These are phyloP conservation scores for Bipolaris victoriae DNA, from an alignment of 2,329 filamentous ascomycete genomes.

Conservation along the genomic window DNA sequence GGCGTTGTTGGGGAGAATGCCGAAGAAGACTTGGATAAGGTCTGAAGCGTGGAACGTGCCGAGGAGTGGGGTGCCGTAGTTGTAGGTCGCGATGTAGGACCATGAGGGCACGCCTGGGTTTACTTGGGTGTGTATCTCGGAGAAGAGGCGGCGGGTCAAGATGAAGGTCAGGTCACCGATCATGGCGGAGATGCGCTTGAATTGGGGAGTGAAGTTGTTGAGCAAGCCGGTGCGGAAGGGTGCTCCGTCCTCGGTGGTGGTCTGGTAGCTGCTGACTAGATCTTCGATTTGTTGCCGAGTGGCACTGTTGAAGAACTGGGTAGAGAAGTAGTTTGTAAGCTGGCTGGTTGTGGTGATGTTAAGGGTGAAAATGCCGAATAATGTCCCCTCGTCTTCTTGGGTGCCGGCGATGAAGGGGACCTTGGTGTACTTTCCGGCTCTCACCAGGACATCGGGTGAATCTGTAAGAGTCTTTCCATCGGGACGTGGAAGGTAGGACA, in stretches of 20 bases:
- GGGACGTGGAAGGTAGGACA: slow-evolving; percentile 77
- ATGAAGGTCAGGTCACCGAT: slow-evolving; percentile 79
- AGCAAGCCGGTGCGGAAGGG: slow-evolving; percentile 72
- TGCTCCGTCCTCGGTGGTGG: slow-evolving; percentile 64
- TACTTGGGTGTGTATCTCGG: slow-evolving; percentile 55
- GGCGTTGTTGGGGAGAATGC: slow-evolving; percentile 67
- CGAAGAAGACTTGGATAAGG: slow-evolving; percentile 71
- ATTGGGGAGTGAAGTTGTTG: slow-evolving; percentile 78
- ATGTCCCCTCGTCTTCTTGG: slow-evolving; percentile 80
- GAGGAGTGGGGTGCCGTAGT: slow-evolving; percentile 72
- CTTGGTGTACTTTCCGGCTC: slow-evolving; percentile 61
- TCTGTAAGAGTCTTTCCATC: slow-evolving; percentile 68
- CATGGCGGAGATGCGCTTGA: slow-evolving; percentile 77
- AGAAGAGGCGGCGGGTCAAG: slow-evolving; percentile 69
- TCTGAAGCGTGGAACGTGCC: slow-evolving; percentile 79
- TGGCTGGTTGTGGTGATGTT: slow-evolving; percentile 69
- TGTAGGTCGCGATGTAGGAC: slow-evolving; percentile 77
- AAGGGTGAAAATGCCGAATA: slow-evolving; percentile 72
- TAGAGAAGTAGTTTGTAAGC: slow-evolving; percentile 66
- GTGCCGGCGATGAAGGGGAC: slow-evolving; percentile 72
- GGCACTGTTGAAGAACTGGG: slow-evolving; percentile 67
- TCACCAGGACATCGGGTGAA: slow-evolving; percentile 66
- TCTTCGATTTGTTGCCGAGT: slow-evolving; percentile 57
- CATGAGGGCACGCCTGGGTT: slow-evolving; percentile 68
- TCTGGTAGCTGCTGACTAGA: slow-evolving; percentile 68